A percentile compares a stretch with the other conserved stretches of the same genome.
Conservation (phyloP, 129 eudicot genomes). For the Tagetes patula region DNA sequence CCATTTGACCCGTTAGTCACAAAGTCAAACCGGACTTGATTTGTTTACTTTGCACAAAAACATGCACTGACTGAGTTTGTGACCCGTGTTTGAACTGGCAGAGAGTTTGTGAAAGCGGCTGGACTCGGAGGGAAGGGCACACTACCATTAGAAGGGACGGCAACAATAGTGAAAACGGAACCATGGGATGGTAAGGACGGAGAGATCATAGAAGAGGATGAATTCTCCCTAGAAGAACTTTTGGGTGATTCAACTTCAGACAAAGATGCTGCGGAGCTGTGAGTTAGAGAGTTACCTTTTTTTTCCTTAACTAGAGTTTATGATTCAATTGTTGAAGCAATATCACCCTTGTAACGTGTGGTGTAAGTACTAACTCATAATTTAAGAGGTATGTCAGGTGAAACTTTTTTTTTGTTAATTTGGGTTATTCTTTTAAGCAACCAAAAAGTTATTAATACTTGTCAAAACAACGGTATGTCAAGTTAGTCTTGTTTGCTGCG, state of each 20-base stretch:
- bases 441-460: too few species aligned
- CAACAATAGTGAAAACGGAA: constrained; percentile 53
- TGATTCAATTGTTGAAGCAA: constrained; percentile 15
- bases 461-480: too few species aligned
- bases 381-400: background rate
- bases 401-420: background rate
- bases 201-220: constrained; percentile 80
- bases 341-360: constrained; percentile 18
- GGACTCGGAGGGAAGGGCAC: constrained; percentile 91
- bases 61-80: background rate
- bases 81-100: constrained; percentile 27
- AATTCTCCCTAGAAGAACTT: constrained; percentile 86
- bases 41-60: background rate
- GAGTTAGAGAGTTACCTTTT: constrained; percentile 29
- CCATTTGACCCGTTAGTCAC: background rate
- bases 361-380: constrained; percentile 13
- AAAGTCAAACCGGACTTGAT: background rate
- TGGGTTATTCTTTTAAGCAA: too few species aligned
- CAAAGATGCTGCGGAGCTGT: constrained; percentile 43
- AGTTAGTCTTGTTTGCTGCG: too few species aligned
- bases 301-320: constrained; percentile 12
- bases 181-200: constrained; percentile 97
- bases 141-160: constrained; percentile 53
- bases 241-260: constrained; percentile 55
- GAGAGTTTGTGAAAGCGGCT: constrained; percentile 80